Percentiles rank a stretch among this genome's conserved stretches.
phyloP scores from a whole-genome alignment of 306 rosid species.

The Castanea mollissima region DNA sequence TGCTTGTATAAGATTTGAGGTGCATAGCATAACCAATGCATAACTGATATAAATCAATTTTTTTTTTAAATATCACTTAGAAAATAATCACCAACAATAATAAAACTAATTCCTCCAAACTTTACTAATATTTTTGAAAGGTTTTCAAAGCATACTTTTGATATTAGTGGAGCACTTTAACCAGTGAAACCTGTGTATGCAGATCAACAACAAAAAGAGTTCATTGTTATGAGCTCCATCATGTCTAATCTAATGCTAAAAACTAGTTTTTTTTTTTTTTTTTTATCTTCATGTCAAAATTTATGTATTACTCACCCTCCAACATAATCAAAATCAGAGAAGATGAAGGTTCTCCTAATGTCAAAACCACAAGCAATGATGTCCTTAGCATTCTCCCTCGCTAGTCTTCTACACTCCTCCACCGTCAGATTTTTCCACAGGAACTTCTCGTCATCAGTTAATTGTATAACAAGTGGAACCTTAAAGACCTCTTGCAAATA shows the following conservation, averaged over 20 bases:
- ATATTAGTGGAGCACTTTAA: neutral
- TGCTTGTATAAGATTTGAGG: neutral
- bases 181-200: neutral
- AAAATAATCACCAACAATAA: neutral
- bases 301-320: slow-evolving; percentile 67
- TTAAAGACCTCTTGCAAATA: slow-evolving; percentile 94
- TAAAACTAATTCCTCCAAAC: neutral
- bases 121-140: neutral
- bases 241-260: neutral
- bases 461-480: slow-evolving; percentile 93
- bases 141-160: slow-evolving; percentile 5
- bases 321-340: slow-evolving; percentile 67
- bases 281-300: neutral
- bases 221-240: neutral
- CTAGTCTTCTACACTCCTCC: slow-evolving; percentile 83
- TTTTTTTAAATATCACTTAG: neutral
- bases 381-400: slow-evolving; percentile 87
- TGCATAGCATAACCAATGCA: neutral
- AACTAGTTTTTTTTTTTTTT: neutral
- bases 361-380: slow-evolving; percentile 98
- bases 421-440: slow-evolving; percentile 80
- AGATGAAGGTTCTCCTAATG: slow-evolving; percentile 77
- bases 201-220: neutral
- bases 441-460: slow-evolving; percentile 93
- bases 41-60: neutral